These are phyloP conservation scores for Arabidopsis thaliana DNA, from an alignment of 345 rosid genomes.

Conservation along the genomic window DNA sequence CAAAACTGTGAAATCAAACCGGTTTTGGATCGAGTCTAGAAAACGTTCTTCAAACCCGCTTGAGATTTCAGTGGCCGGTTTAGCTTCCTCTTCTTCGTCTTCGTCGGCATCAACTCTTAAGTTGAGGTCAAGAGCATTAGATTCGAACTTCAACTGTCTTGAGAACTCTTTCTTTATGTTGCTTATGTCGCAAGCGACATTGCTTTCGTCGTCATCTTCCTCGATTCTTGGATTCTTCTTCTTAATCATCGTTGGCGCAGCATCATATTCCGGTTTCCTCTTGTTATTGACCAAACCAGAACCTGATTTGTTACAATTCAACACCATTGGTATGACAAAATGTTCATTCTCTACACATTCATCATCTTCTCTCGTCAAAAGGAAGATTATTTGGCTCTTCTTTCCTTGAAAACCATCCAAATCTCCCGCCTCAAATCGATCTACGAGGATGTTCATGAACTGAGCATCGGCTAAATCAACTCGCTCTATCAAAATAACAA, in stretches of 20 bases:
- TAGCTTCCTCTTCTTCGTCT: conserved; percentile 30
- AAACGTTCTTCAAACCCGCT: conserved; percentile 38
- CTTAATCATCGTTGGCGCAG: conserved; percentile 38
- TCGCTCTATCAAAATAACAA: conserved; percentile 66
- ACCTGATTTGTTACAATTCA: conserved; percentile 52
- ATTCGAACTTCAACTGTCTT: conserved; percentile 57
- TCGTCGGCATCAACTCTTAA: conserved; percentile 55
- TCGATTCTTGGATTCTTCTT: conserved; percentile 52
- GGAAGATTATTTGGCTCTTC: conserved; percentile 52
- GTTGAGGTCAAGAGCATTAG: conserved; percentile 76
- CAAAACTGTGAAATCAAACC: conserved; percentile 51
- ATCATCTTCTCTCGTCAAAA: conserved; percentile 59
- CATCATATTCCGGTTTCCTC: conserved; percentile 62
- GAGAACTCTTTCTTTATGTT: conserved; percentile 53
- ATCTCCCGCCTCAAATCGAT: conserved; percentile 52
- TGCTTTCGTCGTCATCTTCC: conserved; percentile 47
- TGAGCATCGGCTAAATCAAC: conserved; percentile 62
- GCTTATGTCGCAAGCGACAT: conserved; percentile 40
- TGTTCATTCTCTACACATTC: conserved; percentile 39
- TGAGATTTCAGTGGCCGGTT: conserved; percentile 25
- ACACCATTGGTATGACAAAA: conserved; percentile 59
- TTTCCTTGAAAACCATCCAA: conserved; percentile 32
- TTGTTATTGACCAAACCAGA: conserved; percentile 48
- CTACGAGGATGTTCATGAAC: conserved; percentile 58
- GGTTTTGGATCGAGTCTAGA: conserved; percentile 61